phyloP scores from a whole-genome alignment of 1,284 basidiomycete genomes.

The Testicularia cyperi region DNA sequence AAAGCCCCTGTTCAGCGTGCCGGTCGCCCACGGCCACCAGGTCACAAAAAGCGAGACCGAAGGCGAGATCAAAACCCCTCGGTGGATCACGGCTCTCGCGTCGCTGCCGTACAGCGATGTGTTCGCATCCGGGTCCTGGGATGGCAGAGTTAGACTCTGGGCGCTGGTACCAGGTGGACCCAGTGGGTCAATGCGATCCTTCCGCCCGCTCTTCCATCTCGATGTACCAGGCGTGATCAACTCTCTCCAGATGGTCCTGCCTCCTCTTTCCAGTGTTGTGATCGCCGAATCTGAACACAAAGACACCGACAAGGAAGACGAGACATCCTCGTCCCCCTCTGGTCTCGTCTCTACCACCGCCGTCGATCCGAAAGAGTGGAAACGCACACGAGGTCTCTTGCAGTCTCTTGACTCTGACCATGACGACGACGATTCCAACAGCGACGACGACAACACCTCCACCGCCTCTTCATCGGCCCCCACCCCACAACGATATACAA shows the following conservation, averaged over 20 bases:
- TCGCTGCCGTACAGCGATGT: constrained; percentile 84
- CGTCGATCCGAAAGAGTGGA: constrained; percentile 13
- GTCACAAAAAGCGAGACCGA: constrained; percentile 69
- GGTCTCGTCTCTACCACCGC: not conserved
- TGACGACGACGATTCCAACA: not conserved
- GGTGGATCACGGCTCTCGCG: constrained; percentile 86
- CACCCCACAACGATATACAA: not conserved
- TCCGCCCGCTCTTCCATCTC: constrained; percentile 70
- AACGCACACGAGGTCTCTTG: constrained; percentile 12
- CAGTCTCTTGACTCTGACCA: not conserved
- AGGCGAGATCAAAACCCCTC: constrained; percentile 73
- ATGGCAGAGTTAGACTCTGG: constrained; percentile 83
- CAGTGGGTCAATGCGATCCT: constrained; percentile 67
- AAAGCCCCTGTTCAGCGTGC: constrained; percentile 84
- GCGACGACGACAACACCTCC: too few species aligned
- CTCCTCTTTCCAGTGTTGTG: constrained; percentile 61
- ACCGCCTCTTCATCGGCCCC: too few species aligned
- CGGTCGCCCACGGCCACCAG: constrained; percentile 83
- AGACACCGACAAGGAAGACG: too few species aligned
- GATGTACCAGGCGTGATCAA: constrained; percentile 80
- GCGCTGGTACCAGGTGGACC: constrained; percentile 70
- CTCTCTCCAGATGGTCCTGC: constrained; percentile 76
- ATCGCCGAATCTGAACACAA: not conserved
- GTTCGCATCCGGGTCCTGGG: constrained; percentile 91
- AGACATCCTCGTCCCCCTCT: too few species aligned